Evolutionary conservation across 306 rosid species (phyloP), one percentile per base, ranked within the genome.

Genomic region (Heteromeles arbutifolia): DNA sequence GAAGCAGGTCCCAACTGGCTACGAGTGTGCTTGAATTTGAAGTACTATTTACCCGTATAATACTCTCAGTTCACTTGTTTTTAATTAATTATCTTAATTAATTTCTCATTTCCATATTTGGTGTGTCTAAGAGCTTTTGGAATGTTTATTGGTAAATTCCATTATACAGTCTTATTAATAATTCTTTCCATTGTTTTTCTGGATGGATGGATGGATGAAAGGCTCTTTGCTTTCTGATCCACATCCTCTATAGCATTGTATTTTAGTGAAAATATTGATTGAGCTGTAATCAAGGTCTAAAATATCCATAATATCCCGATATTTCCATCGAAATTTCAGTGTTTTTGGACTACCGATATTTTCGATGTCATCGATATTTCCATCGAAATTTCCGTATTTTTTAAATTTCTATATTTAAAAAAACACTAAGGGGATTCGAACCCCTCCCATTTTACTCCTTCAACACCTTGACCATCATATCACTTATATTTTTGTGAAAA

Each of bases 1-100:
- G 68, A 90, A 87, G 86, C 59, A 78, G 1, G 77, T 77, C 17
- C 98, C 98, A 4, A 50, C 87, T 25, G 86, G 65, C 10, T 91
- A 79, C 64, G 77, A 82, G 8, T 94, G 97, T 53, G 77, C 86
- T 56, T 91, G 86, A 84, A 24, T 26, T 52, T 59, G 22, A 21
- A 26, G n/a, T 50, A 50, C 24, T 58, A 24, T 21, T 59, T 10
- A 10, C 19, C 15, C 19, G 25, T 59, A 31, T 21, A 37, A 37
- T 70, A 14, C 64, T 24, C 64, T 58, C 31, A 58, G 11, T 21
- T 73, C 9, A 22, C n/a, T 37, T 14, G 57, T 9, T 58, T 25
- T 19, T 44, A 13, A 4, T 45, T 29, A 32, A 8, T 54, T 14
- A 10, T 11, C 41, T 68, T 43, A 3, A n/a, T 48, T 64, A 44